A percentile compares a stretch with the other conserved stretches of the same genome.
Evolutionary conservation across 2,329 filamentous ascomycete genomes (phyloP).

Genomic region (Aspergillus spinulosporus): DNA sequence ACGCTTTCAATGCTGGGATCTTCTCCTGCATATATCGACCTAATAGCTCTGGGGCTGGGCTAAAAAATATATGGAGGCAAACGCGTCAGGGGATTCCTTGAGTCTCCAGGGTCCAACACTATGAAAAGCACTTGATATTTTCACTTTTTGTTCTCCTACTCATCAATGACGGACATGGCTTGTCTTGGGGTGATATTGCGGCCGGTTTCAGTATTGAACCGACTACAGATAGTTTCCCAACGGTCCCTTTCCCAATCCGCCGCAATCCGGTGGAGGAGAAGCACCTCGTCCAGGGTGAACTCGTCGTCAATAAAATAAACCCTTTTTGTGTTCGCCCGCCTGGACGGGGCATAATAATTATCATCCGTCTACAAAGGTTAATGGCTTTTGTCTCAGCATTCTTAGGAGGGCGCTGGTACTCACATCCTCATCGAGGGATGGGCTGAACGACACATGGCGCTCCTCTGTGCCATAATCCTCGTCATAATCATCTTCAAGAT

Average conservation of each 20-base stretch:
- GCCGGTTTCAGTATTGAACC: conserved; percentile 53
- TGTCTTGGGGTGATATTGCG: conserved; percentile 46
- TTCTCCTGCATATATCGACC: not conserved
- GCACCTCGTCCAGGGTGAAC: conserved; percentile 28
- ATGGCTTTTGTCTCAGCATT: not conserved
- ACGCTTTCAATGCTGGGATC: not conserved
- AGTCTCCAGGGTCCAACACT: not conserved
- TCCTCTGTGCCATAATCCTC: not conserved
- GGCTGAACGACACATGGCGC: conserved; percentile 22
- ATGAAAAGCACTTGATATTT: not conserved
- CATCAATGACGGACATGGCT: conserved; percentile 24
- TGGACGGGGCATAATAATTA: not conserved
- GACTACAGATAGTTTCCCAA: conserved; percentile 50
- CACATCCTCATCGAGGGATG: conserved; percentile 20
- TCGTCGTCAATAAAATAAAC: conserved; percentile 30
- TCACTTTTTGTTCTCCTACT: conserved; percentile 1
- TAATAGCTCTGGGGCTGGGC: too few species aligned
- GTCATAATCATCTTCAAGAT: conserved; percentile 1
- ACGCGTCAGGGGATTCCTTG: not conserved
- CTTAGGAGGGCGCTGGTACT: not conserved
- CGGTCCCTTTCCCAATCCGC: conserved; percentile 44
- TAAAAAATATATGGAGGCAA: not conserved
- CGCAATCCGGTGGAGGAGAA: conserved; percentile 46
- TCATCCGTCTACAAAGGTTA: conserved; percentile 4
- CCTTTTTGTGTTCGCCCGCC: conserved; percentile 9